Conservation (phyloP, 2,329 filamentous ascomycete species). For the Pseudogymnoascus sp. region DNA sequence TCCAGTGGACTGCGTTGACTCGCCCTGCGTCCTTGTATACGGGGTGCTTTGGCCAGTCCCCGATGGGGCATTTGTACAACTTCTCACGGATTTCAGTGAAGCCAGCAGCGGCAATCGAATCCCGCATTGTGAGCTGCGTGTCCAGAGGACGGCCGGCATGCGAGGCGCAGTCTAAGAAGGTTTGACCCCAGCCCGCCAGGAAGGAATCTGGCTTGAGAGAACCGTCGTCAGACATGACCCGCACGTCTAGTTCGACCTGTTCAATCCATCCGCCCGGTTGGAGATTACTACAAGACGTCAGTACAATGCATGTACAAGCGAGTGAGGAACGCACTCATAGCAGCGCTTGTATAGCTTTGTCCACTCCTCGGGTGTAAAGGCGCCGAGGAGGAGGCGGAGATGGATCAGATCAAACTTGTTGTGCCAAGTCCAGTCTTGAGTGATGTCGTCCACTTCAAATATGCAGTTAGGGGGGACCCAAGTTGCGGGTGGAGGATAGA, state of each 20-base stretch:
- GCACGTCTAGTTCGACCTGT: constrained; percentile 6
- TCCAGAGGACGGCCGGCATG: constrained; percentile 20
- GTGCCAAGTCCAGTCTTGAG: constrained; percentile 37
- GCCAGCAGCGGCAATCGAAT: constrained; percentile 20
- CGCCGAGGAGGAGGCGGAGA: constrained; percentile 12
- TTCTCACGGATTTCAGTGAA: neutral
- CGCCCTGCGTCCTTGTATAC: constrained; percentile 15
- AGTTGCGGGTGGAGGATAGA: constrained; percentile 16
- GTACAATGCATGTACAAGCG: neutral
- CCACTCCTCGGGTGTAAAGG: constrained; percentile 17
- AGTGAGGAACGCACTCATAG: neutral
- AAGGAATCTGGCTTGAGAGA: constrained; percentile 14
- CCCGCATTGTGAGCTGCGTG: constrained; percentile 21
- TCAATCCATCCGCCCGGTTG: constrained; percentile 13
- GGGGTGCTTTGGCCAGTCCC: constrained; percentile 6
- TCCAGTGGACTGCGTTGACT: constrained; percentile 23
- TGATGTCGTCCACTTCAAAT: constrained; percentile 21
- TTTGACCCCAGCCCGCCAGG: constrained; percentile 16
- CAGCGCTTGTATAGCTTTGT: constrained; percentile 13
- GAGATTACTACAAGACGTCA: neutral
- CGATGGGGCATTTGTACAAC: constrained; percentile 1
- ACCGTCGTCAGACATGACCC: constrained; percentile 9
- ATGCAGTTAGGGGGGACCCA: constrained; percentile 23
- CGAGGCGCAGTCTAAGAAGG: constrained; percentile 20
- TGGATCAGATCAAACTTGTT: constrained; percentile 40